phyloP scores from a whole-genome alignment of 2,329 filamentous ascomycete genomes.

The Hymenoscyphus linearis region DNA sequence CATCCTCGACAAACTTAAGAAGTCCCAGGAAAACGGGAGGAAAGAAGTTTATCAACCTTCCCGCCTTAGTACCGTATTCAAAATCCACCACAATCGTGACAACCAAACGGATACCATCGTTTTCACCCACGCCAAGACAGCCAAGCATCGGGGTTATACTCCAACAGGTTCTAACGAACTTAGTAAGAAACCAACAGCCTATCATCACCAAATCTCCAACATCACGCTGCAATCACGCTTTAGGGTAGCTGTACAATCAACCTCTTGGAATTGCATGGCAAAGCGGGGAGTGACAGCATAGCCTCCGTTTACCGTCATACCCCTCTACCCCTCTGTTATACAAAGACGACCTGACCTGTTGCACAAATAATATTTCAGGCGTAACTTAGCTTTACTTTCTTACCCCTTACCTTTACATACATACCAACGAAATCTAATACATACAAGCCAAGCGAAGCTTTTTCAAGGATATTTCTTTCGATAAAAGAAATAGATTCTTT shows the following conservation, averaged over 20 bases:
- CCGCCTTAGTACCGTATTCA: background rate
- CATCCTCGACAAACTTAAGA: background rate
- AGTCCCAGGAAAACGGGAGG: background rate
- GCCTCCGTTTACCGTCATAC: background rate
- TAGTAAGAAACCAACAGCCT: background rate
- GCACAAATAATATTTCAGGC: too few relatives aligned
- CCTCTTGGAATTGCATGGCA: conserved; percentile 7
- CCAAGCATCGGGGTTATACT: background rate
- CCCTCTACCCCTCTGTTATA: background rate
- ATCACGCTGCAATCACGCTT: conserved; percentile 2
- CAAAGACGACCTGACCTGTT: background rate
- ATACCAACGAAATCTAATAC: too few relatives aligned
- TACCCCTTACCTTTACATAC: background rate
- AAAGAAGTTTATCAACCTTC: background rate
- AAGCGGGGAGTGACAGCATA: conserved; percentile 6
- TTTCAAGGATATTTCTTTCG: background rate
- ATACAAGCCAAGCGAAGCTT: background rate
- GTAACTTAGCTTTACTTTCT: background rate
- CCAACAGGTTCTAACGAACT: background rate
- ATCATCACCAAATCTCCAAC: conserved; percentile 1
- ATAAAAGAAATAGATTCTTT: background rate
- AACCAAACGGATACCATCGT: background rate
- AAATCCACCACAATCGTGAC: background rate
- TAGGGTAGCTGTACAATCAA: background rate
- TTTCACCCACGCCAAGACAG: conserved; percentile 6